Evolutionary conservation across 352 stramenopile genomes (phyloP), one percentile per base, ranked within the genome.

Genomic region (Pythium vanterpoolii): DNA sequence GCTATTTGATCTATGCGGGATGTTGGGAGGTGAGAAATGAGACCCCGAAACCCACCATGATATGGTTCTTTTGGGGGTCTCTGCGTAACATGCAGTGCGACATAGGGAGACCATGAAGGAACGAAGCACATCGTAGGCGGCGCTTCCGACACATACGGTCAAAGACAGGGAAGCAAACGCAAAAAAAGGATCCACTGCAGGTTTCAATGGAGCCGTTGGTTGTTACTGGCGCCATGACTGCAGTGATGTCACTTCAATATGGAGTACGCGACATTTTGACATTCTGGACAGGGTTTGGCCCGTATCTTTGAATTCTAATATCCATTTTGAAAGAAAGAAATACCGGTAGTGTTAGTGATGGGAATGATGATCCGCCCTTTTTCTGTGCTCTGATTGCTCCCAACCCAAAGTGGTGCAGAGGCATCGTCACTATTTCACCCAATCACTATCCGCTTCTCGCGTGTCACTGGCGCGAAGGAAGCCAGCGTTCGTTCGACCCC

Each of bases 391-490:
- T n/a, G n/a, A 16, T 42, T 42, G 10, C 34, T 42, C 34, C 10
- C 34, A 18, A 18, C 18, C 18, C 34, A 10, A 18, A 42, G 10
- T 42, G 23, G 39, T 10, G 39, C 14, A 18, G 39, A 19, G 10
- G 1, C 44, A 34, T 36, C 3, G 44, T 33, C 13, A 21, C 42
- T 48, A 34, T 42, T 59, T 59, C 26, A 42, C 26, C 51, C 38
- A 50, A 47, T 59, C 38, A 30, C n/a, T 0, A 40, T 9, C 1
- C 1, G n/a, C 14, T 23, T 18, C 1, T 38, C 8, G 43, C 54
- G 54, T 61, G 54, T 61, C 54, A 61, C 54, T 61, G 43, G 24
- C 31, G 33, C 43, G 54, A 61, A 61, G 54, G 54, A 61, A 61
- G 54, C 54, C 54, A 61, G 54, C 54, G 54, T 24, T 43, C 24